Evolutionary conservation across 768 basidiomycete genomes (phyloP).

Genomic region (Mrakia gelida): DNA sequence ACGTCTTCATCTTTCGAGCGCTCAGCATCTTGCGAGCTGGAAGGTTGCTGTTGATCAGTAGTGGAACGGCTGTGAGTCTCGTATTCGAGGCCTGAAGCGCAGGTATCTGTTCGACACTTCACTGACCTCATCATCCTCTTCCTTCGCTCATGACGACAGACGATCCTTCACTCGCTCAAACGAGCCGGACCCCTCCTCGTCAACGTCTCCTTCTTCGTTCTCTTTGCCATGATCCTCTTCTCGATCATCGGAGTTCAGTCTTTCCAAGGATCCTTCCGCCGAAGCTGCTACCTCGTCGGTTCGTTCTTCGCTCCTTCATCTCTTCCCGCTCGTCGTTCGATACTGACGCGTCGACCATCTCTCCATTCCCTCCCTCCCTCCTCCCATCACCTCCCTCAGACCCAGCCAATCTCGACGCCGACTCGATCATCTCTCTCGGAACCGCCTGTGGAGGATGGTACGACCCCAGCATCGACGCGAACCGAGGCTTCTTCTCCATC

Average conservation of each 20-base stretch:
- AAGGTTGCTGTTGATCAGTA: slow-evolving; percentile 76
- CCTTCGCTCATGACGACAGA: slow-evolving; percentile 49
- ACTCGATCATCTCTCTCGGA: slow-evolving; percentile 41
- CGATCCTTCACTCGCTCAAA: slow-evolving; percentile 89
- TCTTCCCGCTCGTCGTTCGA: background rate
- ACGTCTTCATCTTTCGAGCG: slow-evolving; percentile 83
- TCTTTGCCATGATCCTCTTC: slow-evolving; percentile 84
- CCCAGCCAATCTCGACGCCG: slow-evolving; percentile 40
- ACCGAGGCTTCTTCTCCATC: slow-evolving; percentile 48
- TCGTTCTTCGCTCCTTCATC: background rate
- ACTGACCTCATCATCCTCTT: slow-evolving; percentile 10
- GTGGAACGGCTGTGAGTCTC: slow-evolving; percentile 75
- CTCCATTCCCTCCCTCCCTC: background rate
- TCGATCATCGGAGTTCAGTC: slow-evolving; percentile 92
- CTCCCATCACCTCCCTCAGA: background rate
- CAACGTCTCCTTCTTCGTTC: slow-evolving; percentile 81
- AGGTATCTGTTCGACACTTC: too few relatives aligned
- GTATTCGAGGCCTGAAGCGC: too few relatives aligned
- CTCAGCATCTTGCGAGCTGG: slow-evolving; percentile 78
- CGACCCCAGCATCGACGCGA: slow-evolving; percentile 55
- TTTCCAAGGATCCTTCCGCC: slow-evolving; percentile 75
- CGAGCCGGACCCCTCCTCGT: slow-evolving; percentile 82
- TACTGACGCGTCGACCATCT: background rate
- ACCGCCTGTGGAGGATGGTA: slow-evolving; percentile 80
- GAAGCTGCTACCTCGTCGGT: slow-evolving; percentile 45